A percentile compares a stretch with the other conserved stretches of the same genome.
phyloP scores from a whole-genome alignment of 1,139 yeast species.

The Saccharomyces pastorianus region DNA sequence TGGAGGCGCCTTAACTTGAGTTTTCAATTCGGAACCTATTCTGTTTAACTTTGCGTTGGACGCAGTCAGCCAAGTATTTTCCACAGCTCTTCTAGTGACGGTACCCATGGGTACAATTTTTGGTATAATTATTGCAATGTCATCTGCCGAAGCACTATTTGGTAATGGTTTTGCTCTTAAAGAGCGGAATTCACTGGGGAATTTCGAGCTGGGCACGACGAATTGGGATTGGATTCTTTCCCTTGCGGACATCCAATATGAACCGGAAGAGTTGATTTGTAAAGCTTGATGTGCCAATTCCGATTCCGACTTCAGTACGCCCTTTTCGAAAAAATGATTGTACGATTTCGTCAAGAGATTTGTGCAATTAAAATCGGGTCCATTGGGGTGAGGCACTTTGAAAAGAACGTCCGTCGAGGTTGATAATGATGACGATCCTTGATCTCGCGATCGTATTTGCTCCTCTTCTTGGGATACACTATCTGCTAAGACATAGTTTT shows the following conservation, averaged over 20 bases:
- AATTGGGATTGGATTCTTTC: slow-evolving; percentile 78
- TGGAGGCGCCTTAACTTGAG: slow-evolving; percentile 76
- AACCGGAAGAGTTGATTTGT: slow-evolving; percentile 64
- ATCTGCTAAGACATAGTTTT: slow-evolving; percentile 42
- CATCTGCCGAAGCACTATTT: slow-evolving; percentile 21
- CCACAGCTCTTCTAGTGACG: slow-evolving; percentile 91
- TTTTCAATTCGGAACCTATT: slow-evolving; percentile 88
- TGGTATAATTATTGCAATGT: slow-evolving; percentile 74
- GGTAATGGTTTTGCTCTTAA: slow-evolving; percentile 23
- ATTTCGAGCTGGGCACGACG: slow-evolving; percentile 50
- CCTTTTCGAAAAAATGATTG: slow-evolving; percentile 63
- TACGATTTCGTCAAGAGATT: slow-evolving; percentile 75
- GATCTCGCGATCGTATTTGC: slow-evolving; percentile 2
- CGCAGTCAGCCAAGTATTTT: slow-evolving; percentile 95
- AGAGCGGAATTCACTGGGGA: slow-evolving; percentile 7
- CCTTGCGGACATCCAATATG: slow-evolving; percentile 91
- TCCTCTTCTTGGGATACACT: slow-evolving; percentile 15
- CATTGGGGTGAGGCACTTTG: slow-evolving; percentile 89
- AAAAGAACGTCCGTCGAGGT: slow-evolving; percentile 32
- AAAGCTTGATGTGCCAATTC: slow-evolving; percentile 72
- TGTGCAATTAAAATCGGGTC: slow-evolving; percentile 66
- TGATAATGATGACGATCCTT: not conserved
- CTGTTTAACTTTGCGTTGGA: slow-evolving; percentile 81
- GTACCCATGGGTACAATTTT: slow-evolving; percentile 90
- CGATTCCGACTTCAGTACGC: slow-evolving; percentile 61